Evolutionary conservation across 192 early-diverging fungal genomes (phyloP).

Genomic region (Rhizophlyctis rosea): DNA sequence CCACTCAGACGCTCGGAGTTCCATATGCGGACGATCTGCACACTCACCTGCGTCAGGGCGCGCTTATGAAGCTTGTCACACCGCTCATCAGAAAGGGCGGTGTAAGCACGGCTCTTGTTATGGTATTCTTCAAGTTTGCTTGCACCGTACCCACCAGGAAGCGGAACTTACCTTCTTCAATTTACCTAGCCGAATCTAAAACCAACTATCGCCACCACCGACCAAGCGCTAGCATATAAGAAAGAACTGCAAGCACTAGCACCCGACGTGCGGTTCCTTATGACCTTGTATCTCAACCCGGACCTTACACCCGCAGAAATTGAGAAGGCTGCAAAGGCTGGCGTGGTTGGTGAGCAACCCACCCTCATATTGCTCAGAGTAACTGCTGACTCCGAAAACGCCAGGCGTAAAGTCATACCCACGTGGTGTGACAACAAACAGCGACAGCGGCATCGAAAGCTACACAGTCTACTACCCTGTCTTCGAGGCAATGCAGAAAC

Average conservation of each 20-base stretch:
- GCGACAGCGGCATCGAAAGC: constrained; percentile 88
- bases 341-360: constrained; percentile 61
- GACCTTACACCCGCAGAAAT: constrained; percentile 89
- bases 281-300: constrained; percentile 89
- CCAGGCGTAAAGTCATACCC: constrained; percentile 90
- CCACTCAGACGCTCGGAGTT: constrained; percentile 15
- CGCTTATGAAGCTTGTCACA: constrained; percentile 87
- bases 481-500: constrained; percentile 93
- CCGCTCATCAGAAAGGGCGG: constrained; percentile 77
- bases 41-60: constrained; percentile 80
- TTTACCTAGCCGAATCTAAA: constrained; percentile 79
- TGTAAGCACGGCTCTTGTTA: constrained; percentile 82
- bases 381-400: neutral
- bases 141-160: neutral
- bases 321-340: constrained; percentile 73
- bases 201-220: constrained; percentile 83
- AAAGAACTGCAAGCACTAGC: constrained; percentile 72
- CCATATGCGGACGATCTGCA: constrained; percentile 75
- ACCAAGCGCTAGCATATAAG: constrained; percentile 85
- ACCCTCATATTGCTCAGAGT: neutral
- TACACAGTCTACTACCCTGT: constrained; percentile 88
- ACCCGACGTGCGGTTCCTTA: constrained; percentile 83
- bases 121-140: constrained; percentile 54
- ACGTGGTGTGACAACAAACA: constrained; percentile 96
- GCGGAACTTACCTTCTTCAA: neutral